Evolutionary conservation across 768 basidiomycete genomes (phyloP).

Genomic region (Phanerochaete sordida): DNA sequence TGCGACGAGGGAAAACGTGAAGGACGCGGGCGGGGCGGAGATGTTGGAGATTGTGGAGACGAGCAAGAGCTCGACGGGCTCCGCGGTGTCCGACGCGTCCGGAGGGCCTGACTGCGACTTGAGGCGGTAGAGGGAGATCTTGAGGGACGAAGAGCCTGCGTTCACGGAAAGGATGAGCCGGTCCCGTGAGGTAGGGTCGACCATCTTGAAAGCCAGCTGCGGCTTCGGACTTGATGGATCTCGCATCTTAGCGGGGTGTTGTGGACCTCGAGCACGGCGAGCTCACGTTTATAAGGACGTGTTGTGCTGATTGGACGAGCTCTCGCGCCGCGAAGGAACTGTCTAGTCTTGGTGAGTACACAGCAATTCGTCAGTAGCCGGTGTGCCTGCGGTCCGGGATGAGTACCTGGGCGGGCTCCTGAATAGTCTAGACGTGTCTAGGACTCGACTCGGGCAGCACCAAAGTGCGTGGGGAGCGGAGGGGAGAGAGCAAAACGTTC

Average conservation of each 20-base stretch:
- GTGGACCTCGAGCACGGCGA: neutral
- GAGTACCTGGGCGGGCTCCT: neutral
- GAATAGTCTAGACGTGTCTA: neutral
- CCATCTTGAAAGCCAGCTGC: constrained; percentile 7
- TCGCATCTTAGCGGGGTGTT: neutral
- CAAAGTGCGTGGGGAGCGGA: neutral
- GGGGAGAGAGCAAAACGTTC: too few species aligned
- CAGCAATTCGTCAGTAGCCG: neutral
- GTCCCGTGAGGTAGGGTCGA: constrained; percentile 16
- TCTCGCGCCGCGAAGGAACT: neutral
- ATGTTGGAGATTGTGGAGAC: constrained; percentile 56
- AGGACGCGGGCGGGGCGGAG: constrained; percentile 48
- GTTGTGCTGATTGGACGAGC: neutral
- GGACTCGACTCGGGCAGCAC: neutral
- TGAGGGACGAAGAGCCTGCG: constrained; percentile 84
- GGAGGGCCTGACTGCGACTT: constrained; percentile 11
- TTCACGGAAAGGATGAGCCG: constrained; percentile 67
- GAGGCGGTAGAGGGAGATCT: constrained; percentile 63
- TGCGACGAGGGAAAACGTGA: constrained; percentile 36
- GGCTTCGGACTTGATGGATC: neutral
- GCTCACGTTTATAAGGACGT: neutral
- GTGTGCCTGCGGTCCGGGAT: neutral
- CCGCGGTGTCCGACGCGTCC: neutral
- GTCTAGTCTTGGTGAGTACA: neutral
- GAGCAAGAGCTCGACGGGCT: constrained; percentile 41